Percentiles rank a stretch among this genome's conserved stretches.
phyloP scores from a whole-genome alignment of 2,329 filamentous ascomycete species.

The Penicillium sp. region DNA sequence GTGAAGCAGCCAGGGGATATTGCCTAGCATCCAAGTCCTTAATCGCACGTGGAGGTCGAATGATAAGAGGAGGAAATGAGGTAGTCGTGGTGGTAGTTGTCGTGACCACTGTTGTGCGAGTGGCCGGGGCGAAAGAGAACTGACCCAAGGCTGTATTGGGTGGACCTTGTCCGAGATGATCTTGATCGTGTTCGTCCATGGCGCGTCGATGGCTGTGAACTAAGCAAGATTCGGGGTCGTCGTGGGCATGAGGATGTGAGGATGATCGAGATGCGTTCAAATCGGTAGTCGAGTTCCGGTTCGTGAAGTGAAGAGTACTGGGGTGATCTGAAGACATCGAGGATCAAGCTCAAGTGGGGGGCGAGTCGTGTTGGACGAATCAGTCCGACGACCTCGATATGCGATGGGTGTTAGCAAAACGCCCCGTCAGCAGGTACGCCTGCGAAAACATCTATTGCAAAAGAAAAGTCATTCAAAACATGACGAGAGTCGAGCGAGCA shows the following conservation, averaged over 20 bases:
- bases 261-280: slow-evolving; percentile 16
- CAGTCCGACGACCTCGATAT: slow-evolving; percentile 3
- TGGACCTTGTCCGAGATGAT: slow-evolving; percentile 20
- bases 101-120: slow-evolving; percentile 65
- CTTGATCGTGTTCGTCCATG: slow-evolving; percentile 27
- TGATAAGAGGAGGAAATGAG: slow-evolving; percentile 72
- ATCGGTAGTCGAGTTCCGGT: slow-evolving; percentile 7
- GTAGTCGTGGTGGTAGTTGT: slow-evolving; percentile 86
- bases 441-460: slow-evolving; percentile 20
- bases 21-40: slow-evolving; percentile 75
- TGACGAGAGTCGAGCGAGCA: slow-evolving; percentile 3
- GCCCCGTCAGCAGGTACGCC: slow-evolving; percentile 20
- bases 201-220: slow-evolving; percentile 18
- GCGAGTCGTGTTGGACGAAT: slow-evolving; percentile 7
- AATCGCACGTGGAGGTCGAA: slow-evolving; percentile 66
- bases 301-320: slow-evolving; percentile 1
- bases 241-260: slow-evolving; percentile 10
- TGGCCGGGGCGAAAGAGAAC: slow-evolving; percentile 58
- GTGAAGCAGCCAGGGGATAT: slow-evolving; percentile 77
- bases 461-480: slow-evolving; percentile 1
- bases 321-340: slow-evolving; percentile 15
- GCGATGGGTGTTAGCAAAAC: slow-evolving; percentile 12
- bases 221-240: slow-evolving; percentile 12
- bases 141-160: slow-evolving; percentile 48
- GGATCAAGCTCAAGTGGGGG: slow-evolving; percentile 9